A percentile compares a stretch with the other conserved stretches of the same genome.
phyloP scores from a whole-genome alignment of 1,284 basidiomycete genomes.

The Ganoderma boninense region DNA sequence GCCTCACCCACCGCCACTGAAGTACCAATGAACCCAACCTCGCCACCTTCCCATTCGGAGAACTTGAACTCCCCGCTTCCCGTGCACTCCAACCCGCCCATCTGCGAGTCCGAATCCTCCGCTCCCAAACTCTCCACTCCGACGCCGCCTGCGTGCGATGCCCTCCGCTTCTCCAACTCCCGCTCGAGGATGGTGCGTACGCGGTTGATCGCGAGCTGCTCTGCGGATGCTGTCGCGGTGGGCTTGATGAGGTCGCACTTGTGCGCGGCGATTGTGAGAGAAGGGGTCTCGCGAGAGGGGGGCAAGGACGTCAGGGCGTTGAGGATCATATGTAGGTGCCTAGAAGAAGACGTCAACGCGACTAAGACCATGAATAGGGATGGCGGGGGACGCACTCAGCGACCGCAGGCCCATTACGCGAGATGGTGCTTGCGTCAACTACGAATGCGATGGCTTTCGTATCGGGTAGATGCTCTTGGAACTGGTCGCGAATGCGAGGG shows the following conservation, averaged over 20 bases:
- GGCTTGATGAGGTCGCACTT: conserved; percentile 74
- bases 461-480: conserved; percentile 65
- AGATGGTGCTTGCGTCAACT: conserved; percentile 78
- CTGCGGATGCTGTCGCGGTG: conserved; percentile 51
- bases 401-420: conserved; percentile 73
- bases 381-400: conserved; percentile 68
- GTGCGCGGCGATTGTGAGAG: conserved; percentile 74
- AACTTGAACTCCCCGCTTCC: conserved; percentile 68
- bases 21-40: conserved; percentile 69
- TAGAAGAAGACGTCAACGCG: conserved; percentile 38
- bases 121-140: conserved; percentile 73
- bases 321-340: conserved; percentile 76
- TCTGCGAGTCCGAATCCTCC: conserved; percentile 40
- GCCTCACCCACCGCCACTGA: conserved; percentile 54
- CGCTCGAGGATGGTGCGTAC: conserved; percentile 80
- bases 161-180: conserved; percentile 78
- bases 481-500: conserved; percentile 76
- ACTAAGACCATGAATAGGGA: neutral
- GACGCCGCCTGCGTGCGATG: conserved; percentile 67
- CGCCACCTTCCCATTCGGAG: conserved; percentile 82
- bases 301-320: conserved; percentile 76
- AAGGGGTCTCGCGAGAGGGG: conserved; percentile 67
- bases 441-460: conserved; percentile 77
- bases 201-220: conserved; percentile 68
- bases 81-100: conserved; percentile 41